Evolutionary conservation across 129 eudicot species (phyloP).

Genomic region (Mikania micrantha): DNA sequence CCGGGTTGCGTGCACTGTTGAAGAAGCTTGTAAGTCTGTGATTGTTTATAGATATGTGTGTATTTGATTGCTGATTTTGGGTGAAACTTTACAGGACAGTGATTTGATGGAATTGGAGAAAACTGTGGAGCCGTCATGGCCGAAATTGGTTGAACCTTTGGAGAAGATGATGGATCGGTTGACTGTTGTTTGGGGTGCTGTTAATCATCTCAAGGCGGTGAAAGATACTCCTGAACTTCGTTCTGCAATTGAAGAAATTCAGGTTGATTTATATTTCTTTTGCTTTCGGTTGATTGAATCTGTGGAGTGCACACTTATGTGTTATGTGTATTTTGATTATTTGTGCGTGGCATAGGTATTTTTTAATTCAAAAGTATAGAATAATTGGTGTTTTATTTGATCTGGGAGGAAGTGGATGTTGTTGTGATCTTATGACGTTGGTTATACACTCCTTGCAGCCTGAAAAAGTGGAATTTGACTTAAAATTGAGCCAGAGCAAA

Average conservation of each 20-base stretch:
- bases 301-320: too few relatives aligned
- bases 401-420: background rate
- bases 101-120: constrained; percentile 79
- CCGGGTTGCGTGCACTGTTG: constrained; percentile 81
- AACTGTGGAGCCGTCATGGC: constrained; percentile 85
- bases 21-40: constrained; percentile 55
- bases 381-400: background rate
- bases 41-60: background rate
- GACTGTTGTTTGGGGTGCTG: constrained; percentile 85
- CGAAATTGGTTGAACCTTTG: constrained; percentile 74
- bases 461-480: constrained; percentile 82
- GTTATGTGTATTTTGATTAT: too few relatives aligned
- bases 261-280: constrained; percentile 48
- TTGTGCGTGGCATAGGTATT: too few relatives aligned
- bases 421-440: background rate
- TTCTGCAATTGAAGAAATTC: constrained; percentile 88
- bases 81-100: constrained; percentile 40
- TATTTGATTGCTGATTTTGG: constrained; percentile 15
- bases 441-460: constrained; percentile 54
- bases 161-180: constrained; percentile 74
- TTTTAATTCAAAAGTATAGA: background rate
- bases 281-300: constrained; percentile 6
- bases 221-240: constrained; percentile 83
- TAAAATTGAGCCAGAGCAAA: constrained; percentile 87
- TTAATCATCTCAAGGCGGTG: constrained; percentile 87